Base-by-base conservation (phyloP, 2,329 filamentous ascomycete species). In the Alternaria gaisen region DNA sequence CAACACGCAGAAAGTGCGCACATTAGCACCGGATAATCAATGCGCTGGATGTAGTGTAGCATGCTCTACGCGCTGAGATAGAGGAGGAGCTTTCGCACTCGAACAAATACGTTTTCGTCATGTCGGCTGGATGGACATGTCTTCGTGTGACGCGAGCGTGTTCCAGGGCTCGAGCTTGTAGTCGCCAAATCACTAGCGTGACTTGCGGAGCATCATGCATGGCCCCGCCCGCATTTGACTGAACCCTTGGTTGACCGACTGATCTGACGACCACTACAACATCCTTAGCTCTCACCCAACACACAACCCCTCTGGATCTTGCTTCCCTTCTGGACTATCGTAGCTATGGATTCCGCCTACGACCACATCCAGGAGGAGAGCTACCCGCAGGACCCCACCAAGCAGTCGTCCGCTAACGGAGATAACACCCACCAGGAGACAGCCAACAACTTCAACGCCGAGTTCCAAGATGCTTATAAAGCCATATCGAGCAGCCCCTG, bases 401-500 rank as follows among this genome's bases (percentile, higher is more conserved):
- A 86, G 67, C 79, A 83, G 66, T 81, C 82, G 66, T 81, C 82
- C 38, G 76, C 71, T 36, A 82, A 84, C 65, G 81, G 83, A 63
- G 80, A 82, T 43, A 78, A 70, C 67, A 68, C 68, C 68, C 58
- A 68, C 47, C 63, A 67, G 61, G 61, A 72, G 72, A 62, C 81
- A 53, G 56, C 68, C 68, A 77, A 77, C 70, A 83, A 90, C 53
- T 86, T 99, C 69, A 96, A 96, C 76, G 86, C 88, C 69, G 95
- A 99, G 74, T 86, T 99, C 65, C 93, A 97, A 80, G 93, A 97
- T 80, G 95, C 94, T 7, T 97, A 98, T 84, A 93, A 93, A 75
- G 94, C 94, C 24, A 92, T 99, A 75, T 94, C 93, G 4, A 88
- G 89, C 67, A 97, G 93, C 72, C 91, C 93, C 11, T 99, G 95